Evolutionary conservation across 805 yeast species (phyloP).

Genomic region (Kurtzmaniella cleridarum): DNA sequence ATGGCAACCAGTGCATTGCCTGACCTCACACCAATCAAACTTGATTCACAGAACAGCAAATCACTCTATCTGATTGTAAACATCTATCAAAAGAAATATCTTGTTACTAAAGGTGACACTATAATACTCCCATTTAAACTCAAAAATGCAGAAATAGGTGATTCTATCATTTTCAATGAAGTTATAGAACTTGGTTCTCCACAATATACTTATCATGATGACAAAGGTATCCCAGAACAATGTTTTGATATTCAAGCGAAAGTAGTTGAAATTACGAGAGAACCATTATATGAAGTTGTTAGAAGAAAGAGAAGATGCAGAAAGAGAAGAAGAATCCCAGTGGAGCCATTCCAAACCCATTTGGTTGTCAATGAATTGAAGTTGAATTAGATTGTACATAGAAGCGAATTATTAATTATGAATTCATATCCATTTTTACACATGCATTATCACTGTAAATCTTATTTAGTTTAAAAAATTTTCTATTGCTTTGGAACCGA

Average conservation of each 20-base stretch:
- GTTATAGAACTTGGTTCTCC: conserved; percentile 83
- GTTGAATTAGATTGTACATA: conserved; percentile 26
- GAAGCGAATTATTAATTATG: neutral
- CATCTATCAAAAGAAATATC: conserved; percentile 77
- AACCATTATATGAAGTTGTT: conserved; percentile 54
- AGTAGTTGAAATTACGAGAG: conserved; percentile 82
- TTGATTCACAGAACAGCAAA: conserved; percentile 46
- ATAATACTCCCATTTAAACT: conserved; percentile 74
- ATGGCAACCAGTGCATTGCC: conserved; percentile 10
- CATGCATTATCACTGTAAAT: neutral
- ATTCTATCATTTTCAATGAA: conserved; percentile 64
- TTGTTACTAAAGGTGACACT: conserved; percentile 88
- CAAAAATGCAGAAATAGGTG: conserved; percentile 79
- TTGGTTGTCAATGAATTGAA: conserved; percentile 69
- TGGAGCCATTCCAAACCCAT: conserved; percentile 72
- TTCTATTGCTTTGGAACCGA: neutral
- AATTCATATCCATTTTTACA: neutral
- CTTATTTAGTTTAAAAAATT: neutral
- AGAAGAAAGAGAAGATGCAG: conserved; percentile 71
- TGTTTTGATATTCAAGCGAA: conserved; percentile 63
- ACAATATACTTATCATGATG: conserved; percentile 47
- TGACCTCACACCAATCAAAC: conserved; percentile 59
- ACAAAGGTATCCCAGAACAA: conserved; percentile 17
- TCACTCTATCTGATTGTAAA: conserved; percentile 77
- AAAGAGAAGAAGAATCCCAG: conserved; percentile 69